These are phyloP conservation scores for Kodamaea sp. DNA, from an alignment of 1,139 yeast species.

Conservation along the genomic window DNA sequence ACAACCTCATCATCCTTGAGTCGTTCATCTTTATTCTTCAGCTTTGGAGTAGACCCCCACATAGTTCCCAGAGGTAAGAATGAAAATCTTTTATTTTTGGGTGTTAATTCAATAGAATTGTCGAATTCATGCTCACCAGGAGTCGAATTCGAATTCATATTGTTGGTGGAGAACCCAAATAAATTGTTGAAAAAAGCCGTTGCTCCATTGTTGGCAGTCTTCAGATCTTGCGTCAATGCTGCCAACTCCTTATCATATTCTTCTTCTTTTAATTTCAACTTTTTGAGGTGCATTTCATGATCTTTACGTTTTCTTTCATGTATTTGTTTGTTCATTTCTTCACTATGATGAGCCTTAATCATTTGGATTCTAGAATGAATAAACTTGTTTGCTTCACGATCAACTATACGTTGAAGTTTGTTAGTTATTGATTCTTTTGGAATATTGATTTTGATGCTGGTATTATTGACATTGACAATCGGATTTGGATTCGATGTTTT, in stretches of 20 bases:
- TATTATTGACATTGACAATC: slow-evolving; percentile 2
- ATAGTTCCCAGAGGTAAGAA: slow-evolving; percentile 9
- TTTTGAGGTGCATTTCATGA: slow-evolving; percentile 36
- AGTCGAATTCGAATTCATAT: not conserved
- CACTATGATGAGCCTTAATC: slow-evolving; percentile 39
- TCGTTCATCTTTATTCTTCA: not conserved
- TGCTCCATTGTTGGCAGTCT: slow-evolving; percentile 3
- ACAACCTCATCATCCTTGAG: not conserved
- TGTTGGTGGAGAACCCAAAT: slow-evolving; percentile 19
- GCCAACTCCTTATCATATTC: slow-evolving; percentile 35
- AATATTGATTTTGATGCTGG: slow-evolving; percentile 9
- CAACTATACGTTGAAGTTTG: slow-evolving; percentile 29
- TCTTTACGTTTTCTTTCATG: slow-evolving; percentile 41
- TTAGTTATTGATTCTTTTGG: slow-evolving; percentile 22
- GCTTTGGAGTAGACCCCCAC: slow-evolving; percentile 1
- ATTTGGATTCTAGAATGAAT: slow-evolving; percentile 38
- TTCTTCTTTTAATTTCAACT: slow-evolving; percentile 39
- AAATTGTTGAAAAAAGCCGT: slow-evolving; percentile 28
- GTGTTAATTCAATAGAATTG: not conserved
- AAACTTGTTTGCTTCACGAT: slow-evolving; percentile 36
- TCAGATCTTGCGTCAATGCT: slow-evolving; percentile 24
- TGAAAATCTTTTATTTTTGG: slow-evolving; percentile 8
- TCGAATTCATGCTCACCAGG: slow-evolving; percentile 2
- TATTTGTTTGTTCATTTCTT: slow-evolving; percentile 36
- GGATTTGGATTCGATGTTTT: slow-evolving; percentile 4